These are phyloP conservation scores for Talaromyces pinophilus DNA, from an alignment of 2,329 filamentous ascomycete species.

Conservation along the genomic window DNA sequence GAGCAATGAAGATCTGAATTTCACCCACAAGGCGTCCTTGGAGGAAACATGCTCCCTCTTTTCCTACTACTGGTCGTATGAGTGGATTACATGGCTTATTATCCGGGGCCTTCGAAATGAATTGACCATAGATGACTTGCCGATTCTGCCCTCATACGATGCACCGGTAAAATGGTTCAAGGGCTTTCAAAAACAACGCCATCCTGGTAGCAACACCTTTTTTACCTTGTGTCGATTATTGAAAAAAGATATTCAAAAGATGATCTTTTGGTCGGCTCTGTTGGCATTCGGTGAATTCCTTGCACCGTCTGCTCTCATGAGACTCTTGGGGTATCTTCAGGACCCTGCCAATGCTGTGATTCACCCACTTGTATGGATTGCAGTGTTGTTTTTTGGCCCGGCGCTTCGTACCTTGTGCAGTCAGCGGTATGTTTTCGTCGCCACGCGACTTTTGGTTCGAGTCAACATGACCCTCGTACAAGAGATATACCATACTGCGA, in stretches of 20 bases:
- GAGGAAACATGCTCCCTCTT: slow-evolving; percentile 38
- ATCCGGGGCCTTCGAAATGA: slow-evolving; percentile 33
- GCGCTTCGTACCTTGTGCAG: slow-evolving; percentile 52
- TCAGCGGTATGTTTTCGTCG: slow-evolving; percentile 61
- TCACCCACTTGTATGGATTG: slow-evolving; percentile 56
- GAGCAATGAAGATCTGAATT: slow-evolving; percentile 19
- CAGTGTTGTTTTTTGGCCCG: slow-evolving; percentile 57
- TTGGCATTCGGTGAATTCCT: slow-evolving; percentile 49
- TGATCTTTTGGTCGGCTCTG: slow-evolving; percentile 32
- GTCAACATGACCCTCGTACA: slow-evolving; percentile 60
- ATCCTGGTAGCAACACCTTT: slow-evolving; percentile 33
- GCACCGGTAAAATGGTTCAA: slow-evolving; percentile 31
- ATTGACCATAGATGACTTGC: slow-evolving; percentile 37
- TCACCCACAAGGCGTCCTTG: slow-evolving; percentile 26
- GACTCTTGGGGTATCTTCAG: slow-evolving; percentile 55
- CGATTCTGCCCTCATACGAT: slow-evolving; percentile 35
- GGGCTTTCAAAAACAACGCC: slow-evolving; percentile 30
- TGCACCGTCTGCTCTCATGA: slow-evolving; percentile 57
- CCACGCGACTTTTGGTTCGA: slow-evolving; percentile 58
- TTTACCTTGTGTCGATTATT: slow-evolving; percentile 31
- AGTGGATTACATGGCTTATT: slow-evolving; percentile 38
- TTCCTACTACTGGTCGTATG: slow-evolving; percentile 39
- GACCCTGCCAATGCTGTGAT: slow-evolving; percentile 48
- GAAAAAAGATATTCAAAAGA: slow-evolving; percentile 30
- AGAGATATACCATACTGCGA: slow-evolving; percentile 59